Evolutionary conservation across 352 stramenopile species (phyloP).

Genomic region (Globisporangium iwayamae): DNA sequence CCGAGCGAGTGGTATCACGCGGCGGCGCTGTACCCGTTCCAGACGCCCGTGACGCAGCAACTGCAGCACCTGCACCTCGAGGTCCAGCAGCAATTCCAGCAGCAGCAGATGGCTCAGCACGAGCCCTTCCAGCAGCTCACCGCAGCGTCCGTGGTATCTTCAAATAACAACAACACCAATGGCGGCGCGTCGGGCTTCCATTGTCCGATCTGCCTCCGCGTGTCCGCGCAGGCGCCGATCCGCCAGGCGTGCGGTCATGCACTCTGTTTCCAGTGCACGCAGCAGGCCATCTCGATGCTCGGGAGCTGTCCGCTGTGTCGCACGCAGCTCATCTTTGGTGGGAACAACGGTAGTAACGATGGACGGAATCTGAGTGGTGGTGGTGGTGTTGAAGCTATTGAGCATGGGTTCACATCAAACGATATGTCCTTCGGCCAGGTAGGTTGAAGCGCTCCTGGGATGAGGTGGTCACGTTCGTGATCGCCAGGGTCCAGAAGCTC

Average conservation of each 20-base stretch:
- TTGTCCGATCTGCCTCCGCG: constrained; percentile 47
- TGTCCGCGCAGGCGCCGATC: constrained; percentile 30
- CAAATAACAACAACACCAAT: not conserved
- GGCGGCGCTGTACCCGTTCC: constrained; percentile 7
- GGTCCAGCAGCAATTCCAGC: constrained; percentile 18
- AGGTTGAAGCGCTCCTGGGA: not conserved
- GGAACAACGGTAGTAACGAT: not conserved
- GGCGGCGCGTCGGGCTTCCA: constrained; percentile 11
- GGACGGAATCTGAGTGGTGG: not conserved
- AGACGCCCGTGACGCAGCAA: constrained; percentile 2
- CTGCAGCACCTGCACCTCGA: constrained; percentile 1
- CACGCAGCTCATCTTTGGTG: constrained; percentile 41
- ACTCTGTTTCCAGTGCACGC: constrained; percentile 46
- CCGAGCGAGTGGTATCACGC: constrained; percentile 1
- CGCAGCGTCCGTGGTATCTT: not conserved
- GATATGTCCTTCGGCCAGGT: not conserved
- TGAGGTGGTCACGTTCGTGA: not conserved
- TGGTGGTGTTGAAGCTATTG: not conserved
- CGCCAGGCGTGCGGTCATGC: constrained; percentile 53
- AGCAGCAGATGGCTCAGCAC: constrained; percentile 21
- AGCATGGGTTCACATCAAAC: not conserved
- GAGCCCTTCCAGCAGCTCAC: constrained; percentile 9
- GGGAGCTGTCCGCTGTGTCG: constrained; percentile 46
- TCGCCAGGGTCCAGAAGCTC: not conserved
- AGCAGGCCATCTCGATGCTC: constrained; percentile 37